A percentile compares a stretch with the other conserved stretches of the same genome.
Evolutionary conservation across 1,284 basidiomycete species (phyloP).

Genomic region (Sphaerobolus stellatus): DNA sequence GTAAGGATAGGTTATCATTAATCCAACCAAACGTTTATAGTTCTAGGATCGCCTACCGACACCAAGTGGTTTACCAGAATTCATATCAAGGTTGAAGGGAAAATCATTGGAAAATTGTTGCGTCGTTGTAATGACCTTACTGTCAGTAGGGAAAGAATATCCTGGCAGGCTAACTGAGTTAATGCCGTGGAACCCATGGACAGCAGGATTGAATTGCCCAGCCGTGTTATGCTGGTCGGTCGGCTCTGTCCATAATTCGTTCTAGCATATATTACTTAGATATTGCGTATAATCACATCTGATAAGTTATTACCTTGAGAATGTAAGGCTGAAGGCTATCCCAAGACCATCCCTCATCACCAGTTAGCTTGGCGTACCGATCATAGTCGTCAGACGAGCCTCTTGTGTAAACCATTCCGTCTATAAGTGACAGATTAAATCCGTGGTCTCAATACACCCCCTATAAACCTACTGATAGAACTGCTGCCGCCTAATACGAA

Average conservation of each 20-base stretch:
- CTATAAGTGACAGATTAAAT: constrained; percentile 18
- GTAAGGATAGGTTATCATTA: not conserved
- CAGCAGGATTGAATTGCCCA: constrained; percentile 28
- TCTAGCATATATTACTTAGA: not conserved
- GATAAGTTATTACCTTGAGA: constrained; percentile 24
- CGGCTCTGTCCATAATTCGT: not conserved
- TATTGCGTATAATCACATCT: not conserved
- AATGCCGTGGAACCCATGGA: constrained; percentile 33
- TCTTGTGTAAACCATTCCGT: constrained; percentile 37
- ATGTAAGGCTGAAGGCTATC: constrained; percentile 33
- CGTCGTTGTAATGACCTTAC: constrained; percentile 32
- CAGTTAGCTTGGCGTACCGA: constrained; percentile 33
- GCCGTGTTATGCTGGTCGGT: constrained; percentile 20
- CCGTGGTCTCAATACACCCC: not conserved
- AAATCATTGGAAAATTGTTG: constrained; percentile 31
- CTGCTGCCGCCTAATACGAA: constrained; percentile 36
- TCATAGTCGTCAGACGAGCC: constrained; percentile 40
- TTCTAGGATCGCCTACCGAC: constrained; percentile 29
- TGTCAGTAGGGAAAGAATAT: constrained; percentile 32
- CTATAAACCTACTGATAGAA: not conserved
- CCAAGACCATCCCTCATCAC: constrained; percentile 41
- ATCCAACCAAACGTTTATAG: not conserved
- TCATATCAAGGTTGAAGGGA: constrained; percentile 40
- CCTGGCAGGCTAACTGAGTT: constrained; percentile 35
- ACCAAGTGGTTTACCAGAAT: constrained; percentile 37